Base-by-base conservation (phyloP, 2,329 filamentous ascomycete species). In the Colletotrichum echinochloae region DNA sequence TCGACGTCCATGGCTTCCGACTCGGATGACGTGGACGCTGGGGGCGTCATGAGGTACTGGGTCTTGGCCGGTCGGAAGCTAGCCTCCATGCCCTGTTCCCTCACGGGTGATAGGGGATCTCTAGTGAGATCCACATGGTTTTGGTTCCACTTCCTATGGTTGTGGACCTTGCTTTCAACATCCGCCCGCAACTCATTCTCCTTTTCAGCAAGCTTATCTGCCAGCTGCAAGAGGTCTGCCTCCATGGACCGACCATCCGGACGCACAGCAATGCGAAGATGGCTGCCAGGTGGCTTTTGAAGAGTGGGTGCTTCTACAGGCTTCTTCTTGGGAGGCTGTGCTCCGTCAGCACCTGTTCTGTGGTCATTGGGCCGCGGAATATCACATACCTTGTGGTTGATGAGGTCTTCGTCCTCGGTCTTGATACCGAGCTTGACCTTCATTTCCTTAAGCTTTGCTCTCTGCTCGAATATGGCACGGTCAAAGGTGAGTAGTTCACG, bases 401-500 rank as follows among this genome's bases (percentile, higher is more conserved):
- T 91, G 77, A 97, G 88, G 79, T 98, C 94, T 77, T 98, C 95
- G 77, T 98, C 96, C 77, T 97, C 93, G 75, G 90, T 91, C 83
- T 96, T 97, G 85, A 98, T 95, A 76, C 92, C 91, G 74, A 98
- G 88, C 77, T 92, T 92, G 78, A 93, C 86, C 86, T 98, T 98
- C 81, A 92, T 91, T 74, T 95, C 91, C 85, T 97, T 97, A 75
- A 98, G 88, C 78, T 90, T 89, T 71, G 88, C 87, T 60, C 96
- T 90, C 79, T 97, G 90, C 79, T 97, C 89, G 79, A 97, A 98
- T 66, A 98, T 88, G 67, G 88, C 86, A 72, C 90, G 90, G 75
- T 97, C 94, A 71, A 90, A 85, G 57, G 88, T 87, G 71, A 98
- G 86, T 77, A 94, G 85, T 73, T 97, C 92, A 75, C 91, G 91